Evolutionary conservation across 2,329 filamentous ascomycete genomes (phyloP).

Genomic region (Venturia oleaginea): DNA sequence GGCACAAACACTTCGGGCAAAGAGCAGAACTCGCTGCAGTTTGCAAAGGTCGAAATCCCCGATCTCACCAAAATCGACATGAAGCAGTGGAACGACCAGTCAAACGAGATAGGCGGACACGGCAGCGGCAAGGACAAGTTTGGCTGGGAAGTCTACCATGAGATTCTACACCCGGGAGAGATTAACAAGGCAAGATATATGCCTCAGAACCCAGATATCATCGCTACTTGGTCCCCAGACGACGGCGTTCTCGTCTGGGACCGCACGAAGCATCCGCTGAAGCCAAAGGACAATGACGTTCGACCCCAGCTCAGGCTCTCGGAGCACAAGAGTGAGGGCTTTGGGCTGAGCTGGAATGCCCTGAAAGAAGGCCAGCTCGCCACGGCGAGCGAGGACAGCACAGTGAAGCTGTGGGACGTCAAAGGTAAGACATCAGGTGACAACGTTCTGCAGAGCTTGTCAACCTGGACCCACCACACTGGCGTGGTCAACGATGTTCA

Average conservation of each 20-base stretch:
- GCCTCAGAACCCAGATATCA: constrained; percentile 93
- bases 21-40: constrained; percentile 84
- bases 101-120: constrained; percentile 89
- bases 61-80: constrained; percentile 65
- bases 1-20: constrained; percentile 89
- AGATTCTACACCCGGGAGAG: constrained; percentile 91
- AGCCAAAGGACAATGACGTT: constrained; percentile 59
- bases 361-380: constrained; percentile 72
- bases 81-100: constrained; percentile 81
- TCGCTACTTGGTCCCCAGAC: constrained; percentile 85
- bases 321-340: constrained; percentile 83
- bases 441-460: not conserved
- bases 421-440: not conserved
- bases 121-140: constrained; percentile 68
- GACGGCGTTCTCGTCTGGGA: constrained; percentile 89
- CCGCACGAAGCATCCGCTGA: constrained; percentile 80
- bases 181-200: constrained; percentile 98
- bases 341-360: constrained; percentile 87
- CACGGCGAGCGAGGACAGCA: constrained; percentile 85
- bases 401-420: constrained; percentile 75
- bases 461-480: constrained; percentile 74
- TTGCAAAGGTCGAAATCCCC: constrained; percentile 88
- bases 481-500: constrained; percentile 96
- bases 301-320: constrained; percentile 76
- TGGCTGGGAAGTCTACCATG: constrained; percentile 87